Evolutionary conservation across 2,329 filamentous ascomycete species (phyloP).

Genomic region (Penicillium glabrum): DNA sequence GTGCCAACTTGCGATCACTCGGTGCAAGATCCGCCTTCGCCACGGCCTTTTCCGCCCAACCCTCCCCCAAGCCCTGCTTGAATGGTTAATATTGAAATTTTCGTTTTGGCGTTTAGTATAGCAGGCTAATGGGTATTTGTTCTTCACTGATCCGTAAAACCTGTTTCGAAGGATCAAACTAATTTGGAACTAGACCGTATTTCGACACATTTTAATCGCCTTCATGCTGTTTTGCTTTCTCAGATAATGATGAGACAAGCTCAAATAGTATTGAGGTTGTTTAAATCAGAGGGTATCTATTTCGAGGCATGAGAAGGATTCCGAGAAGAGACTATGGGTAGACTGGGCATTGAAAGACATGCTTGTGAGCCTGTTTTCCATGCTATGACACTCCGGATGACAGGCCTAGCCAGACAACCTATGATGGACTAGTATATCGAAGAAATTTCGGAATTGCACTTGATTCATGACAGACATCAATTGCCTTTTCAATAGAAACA

Average conservation of each 20-base stretch:
- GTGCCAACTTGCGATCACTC: slow-evolving; percentile 19
- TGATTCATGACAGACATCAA: slow-evolving; percentile 7
- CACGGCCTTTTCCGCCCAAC: slow-evolving; percentile 38
- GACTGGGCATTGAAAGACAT: not conserved
- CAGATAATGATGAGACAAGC: not conserved
- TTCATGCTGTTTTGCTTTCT: not conserved
- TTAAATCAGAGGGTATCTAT: not conserved
- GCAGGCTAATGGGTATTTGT: slow-evolving; percentile 13
- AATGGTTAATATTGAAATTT: slow-evolving; percentile 1
- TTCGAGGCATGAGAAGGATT: not conserved
- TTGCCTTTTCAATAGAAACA: not conserved
- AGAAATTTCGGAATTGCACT: slow-evolving; percentile 4
- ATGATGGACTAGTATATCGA: not conserved
- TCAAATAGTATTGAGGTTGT: not conserved
- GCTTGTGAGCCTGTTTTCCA: not conserved
- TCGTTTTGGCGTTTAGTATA: slow-evolving; percentile 15
- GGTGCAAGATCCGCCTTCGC: slow-evolving; percentile 26
- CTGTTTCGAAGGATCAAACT: not conserved
- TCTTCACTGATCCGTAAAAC: not conserved
- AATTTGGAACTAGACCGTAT: not conserved
- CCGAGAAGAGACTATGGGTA: not conserved
- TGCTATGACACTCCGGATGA: not conserved
- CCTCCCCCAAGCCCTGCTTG: slow-evolving; percentile 42
- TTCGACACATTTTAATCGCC: not conserved
- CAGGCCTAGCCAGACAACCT: not conserved